phyloP scores from a whole-genome alignment of 441 rosid genomes.

The California macrophylla region DNA sequence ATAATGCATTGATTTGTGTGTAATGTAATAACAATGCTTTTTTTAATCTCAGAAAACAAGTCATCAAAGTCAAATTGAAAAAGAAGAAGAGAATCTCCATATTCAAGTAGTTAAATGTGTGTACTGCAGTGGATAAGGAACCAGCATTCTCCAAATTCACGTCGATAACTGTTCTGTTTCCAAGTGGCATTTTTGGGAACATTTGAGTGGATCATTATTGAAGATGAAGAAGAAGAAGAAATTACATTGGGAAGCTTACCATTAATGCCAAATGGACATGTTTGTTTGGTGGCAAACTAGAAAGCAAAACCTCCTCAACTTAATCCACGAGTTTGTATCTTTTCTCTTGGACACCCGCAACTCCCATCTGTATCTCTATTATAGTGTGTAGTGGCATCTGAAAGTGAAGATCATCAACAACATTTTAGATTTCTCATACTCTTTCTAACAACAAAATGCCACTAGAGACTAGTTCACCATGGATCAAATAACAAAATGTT shows the following conservation, averaged over 20 bases:
- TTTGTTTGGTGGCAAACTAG: too few species aligned
- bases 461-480: neutral
- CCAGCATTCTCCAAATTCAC: too few species aligned
- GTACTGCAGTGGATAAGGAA: too few species aligned
- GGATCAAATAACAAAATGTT: neutral
- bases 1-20: too few species aligned
- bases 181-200: neutral
- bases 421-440: too few species aligned
- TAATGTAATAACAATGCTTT: too few species aligned
- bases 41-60: too few species aligned
- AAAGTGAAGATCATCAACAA: slow-evolving; percentile 12
- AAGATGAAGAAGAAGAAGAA: too few species aligned
- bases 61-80: too few species aligned
- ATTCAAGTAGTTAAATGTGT: too few species aligned
- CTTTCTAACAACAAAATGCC: neutral
- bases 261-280: neutral
- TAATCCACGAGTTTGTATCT: slow-evolving; percentile 96
- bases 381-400: slow-evolving; percentile 97
- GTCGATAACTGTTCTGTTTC: neutral
- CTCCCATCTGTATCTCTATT: slow-evolving; percentile 99
- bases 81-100: too few species aligned
- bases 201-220: neutral
- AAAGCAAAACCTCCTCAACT: slow-evolving; percentile 1
- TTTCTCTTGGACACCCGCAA: slow-evolving; percentile 94
- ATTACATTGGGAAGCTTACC: neutral